phyloP scores from a whole-genome alignment of 1,284 basidiomycete genomes.

The Malassezia pachydermatis region DNA sequence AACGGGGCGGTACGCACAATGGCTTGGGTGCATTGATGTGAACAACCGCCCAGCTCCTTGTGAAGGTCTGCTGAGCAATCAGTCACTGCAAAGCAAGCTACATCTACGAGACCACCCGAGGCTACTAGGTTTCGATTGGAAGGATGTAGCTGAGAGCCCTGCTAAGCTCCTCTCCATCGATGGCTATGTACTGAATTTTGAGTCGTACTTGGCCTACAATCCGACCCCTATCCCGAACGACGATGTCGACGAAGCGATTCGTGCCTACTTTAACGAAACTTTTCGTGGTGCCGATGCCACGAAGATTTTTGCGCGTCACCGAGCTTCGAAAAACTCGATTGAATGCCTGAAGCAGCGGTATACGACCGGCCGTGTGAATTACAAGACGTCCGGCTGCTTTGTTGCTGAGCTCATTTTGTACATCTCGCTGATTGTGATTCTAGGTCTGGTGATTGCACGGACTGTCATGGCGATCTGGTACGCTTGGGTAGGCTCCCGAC shows the following conservation, averaged over 20 bases:
- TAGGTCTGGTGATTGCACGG: conserved; percentile 76
- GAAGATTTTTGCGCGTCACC: conserved; percentile 31
- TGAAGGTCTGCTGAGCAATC: conserved; percentile 7
- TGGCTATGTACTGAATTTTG: conserved; percentile 85
- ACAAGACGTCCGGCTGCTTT: conserved; percentile 90
- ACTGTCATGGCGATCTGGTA: conserved; percentile 95
- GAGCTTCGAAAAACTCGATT: conserved; percentile 26
- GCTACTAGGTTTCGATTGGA: conserved; percentile 41
- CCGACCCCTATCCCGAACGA: conserved; percentile 62
- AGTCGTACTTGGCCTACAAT: conserved; percentile 65
- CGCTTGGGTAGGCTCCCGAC: conserved; percentile 76
- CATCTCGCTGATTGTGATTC: conserved; percentile 77
- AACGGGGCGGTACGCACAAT: conserved; percentile 54
- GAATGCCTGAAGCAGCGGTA: conserved; percentile 39
- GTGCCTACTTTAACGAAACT: conserved; percentile 57
- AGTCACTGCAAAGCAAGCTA: neutral
- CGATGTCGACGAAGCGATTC: conserved; percentile 70
- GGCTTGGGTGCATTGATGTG: conserved; percentile 1
- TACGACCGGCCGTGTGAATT: conserved; percentile 82
- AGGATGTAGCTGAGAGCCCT: conserved; percentile 26
- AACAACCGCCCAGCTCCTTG: conserved; percentile 10
- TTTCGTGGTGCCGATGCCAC: conserved; percentile 74
- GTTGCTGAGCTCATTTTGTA: conserved; percentile 82
- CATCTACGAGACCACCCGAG: neutral
- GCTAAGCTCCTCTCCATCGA: conserved; percentile 59